phyloP scores from a whole-genome alignment of 306 rosid species.

The Vigna trinervia region DNA sequence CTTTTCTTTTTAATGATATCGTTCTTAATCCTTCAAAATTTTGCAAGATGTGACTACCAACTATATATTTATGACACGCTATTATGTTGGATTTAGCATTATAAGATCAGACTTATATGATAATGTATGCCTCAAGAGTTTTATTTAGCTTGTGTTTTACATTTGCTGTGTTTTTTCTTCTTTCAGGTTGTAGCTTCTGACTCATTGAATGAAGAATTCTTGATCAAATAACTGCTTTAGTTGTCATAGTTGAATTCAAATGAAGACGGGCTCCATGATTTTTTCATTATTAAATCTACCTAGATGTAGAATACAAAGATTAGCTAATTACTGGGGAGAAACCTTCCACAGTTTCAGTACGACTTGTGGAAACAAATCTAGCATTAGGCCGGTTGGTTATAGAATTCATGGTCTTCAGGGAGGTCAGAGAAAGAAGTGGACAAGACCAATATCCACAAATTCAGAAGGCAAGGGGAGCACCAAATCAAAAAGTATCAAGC shows the following conservation, averaged over 20 bases:
- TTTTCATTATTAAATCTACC: constrained; percentile 75
- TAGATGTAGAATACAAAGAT: constrained; percentile 63
- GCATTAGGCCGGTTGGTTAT: constrained; percentile 55
- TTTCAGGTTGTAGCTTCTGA: constrained; percentile 59
- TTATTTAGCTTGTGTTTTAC: not conserved
- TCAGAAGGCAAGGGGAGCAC: constrained; percentile 61
- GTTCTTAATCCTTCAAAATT: constrained; percentile 24
- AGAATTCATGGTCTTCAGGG: constrained; percentile 62
- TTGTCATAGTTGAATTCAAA: constrained; percentile 49
- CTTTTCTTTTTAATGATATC: not conserved
- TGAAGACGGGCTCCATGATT: constrained; percentile 69
- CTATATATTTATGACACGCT: constrained; percentile 9
- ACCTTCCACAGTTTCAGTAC: constrained; percentile 58
- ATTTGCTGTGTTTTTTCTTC: constrained; percentile 29
- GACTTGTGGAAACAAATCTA: constrained; percentile 49
- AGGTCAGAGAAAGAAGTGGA: constrained; percentile 72
- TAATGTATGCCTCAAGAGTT: not conserved
- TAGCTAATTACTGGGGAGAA: constrained; percentile 66
- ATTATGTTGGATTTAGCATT: constrained; percentile 18
- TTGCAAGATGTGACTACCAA: not conserved
- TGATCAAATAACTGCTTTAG: constrained; percentile 35
- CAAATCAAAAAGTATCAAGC: constrained; percentile 56
- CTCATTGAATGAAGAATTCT: constrained; percentile 43
- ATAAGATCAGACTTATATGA: constrained; percentile 27
- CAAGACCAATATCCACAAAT: constrained; percentile 73